phyloP scores from a whole-genome alignment of 192 early-diverging fungal genomes.

The Fimicolochytrium jonesii region DNA sequence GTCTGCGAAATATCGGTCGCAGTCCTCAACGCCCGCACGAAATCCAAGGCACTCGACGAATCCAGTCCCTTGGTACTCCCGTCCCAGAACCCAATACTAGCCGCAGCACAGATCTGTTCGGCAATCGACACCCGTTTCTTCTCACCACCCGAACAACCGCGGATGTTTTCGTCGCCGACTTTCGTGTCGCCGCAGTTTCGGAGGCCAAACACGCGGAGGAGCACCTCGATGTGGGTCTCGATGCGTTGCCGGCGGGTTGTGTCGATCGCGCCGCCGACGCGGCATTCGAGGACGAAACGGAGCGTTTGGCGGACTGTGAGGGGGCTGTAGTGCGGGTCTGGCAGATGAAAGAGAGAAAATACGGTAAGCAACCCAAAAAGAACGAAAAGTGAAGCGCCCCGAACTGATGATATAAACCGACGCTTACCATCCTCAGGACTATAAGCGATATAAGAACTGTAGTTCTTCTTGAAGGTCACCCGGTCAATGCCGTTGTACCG shows the following conservation, averaged over 20 bases:
- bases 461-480: conserved; percentile 52
- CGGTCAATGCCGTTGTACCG: conserved; percentile 65
- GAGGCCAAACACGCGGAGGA: conserved; percentile 31
- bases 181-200: conserved; percentile 32
- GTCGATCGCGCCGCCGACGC: conserved; percentile 41
- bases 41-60: conserved; percentile 77
- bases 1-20: conserved; percentile 54
- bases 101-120: conserved; percentile 58
- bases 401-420: no score
- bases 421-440: conserved; percentile 64
- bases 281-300: conserved; percentile 69
- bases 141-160: conserved; percentile 71
- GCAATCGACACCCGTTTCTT: conserved; percentile 84
- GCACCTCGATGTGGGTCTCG: conserved; percentile 48
- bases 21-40: conserved; percentile 69
- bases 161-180: conserved; percentile 49
- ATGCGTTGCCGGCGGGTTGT: conserved; percentile 41
- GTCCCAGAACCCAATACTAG: conserved; percentile 34
- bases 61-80: conserved; percentile 73
- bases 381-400: no score
- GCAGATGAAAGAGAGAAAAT: no score
- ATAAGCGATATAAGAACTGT: conserved; percentile 73
- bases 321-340: conserved; percentile 74
- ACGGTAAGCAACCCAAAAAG: no score
- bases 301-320: conserved; percentile 75